A percentile compares a stretch with the other conserved stretches of the same genome.
Conservation (phyloP, 768 basidiomycete genomes). For the Roridomyces roridus region DNA sequence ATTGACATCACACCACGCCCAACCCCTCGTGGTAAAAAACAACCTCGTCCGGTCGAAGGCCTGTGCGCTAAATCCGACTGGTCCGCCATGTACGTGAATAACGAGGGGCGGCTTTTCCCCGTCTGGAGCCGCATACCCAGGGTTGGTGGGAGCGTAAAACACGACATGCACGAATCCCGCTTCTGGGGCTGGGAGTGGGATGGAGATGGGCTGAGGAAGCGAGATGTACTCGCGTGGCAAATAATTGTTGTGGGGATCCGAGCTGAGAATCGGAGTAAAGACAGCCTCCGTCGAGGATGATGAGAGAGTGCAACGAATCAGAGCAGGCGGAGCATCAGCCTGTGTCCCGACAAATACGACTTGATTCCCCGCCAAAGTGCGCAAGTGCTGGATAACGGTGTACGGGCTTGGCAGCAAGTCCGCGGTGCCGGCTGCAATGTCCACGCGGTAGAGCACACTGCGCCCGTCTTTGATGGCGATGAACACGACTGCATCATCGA, state of each 20-base stretch:
- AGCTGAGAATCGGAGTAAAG: conserved; percentile 15
- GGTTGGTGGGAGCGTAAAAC: conserved; percentile 73
- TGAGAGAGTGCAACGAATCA: conserved; percentile 43
- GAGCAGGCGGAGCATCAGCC: conserved; percentile 39
- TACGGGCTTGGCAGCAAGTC: conserved; percentile 42
- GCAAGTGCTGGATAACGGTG: conserved; percentile 45
- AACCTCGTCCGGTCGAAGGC: conserved; percentile 60
- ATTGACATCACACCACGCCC: conserved; percentile 82
- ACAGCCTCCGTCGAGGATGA: conserved; percentile 24
- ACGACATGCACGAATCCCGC: conserved; percentile 56
- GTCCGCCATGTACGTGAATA: conserved; percentile 74
- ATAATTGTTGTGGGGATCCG: conserved; percentile 7
- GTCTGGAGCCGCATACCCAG: conserved; percentile 53
- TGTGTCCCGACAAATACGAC: conserved; percentile 53
- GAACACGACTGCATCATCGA: conserved; percentile 41
- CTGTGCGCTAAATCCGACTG: conserved; percentile 56
- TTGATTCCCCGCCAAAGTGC: conserved; percentile 34
- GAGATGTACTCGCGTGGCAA: conserved; percentile 42
- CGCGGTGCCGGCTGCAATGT: conserved; percentile 35
- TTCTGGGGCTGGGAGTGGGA: conserved; percentile 44
- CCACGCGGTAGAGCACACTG: conserved; percentile 45
- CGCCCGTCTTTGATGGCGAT: conserved; percentile 49
- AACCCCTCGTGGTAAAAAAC: conserved; percentile 75
- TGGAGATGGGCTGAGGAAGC: conserved; percentile 51
- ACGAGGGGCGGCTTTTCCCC: conserved; percentile 74